Evolutionary conservation across 192 early-diverging fungal species (phyloP).

Genomic region (Gaertneriomyces semiglobifer): DNA sequence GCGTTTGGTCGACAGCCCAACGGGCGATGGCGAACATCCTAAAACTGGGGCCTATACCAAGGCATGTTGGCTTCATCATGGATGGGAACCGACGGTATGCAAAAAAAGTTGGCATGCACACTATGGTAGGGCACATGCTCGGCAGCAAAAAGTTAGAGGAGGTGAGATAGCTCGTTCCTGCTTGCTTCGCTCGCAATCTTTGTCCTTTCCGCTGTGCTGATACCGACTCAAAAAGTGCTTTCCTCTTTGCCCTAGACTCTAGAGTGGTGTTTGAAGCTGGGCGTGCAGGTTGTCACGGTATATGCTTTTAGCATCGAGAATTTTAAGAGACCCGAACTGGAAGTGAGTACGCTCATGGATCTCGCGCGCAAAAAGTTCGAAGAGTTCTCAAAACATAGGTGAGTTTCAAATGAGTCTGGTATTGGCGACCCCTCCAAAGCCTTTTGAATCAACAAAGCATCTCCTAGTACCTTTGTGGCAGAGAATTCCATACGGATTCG

Average conservation of each 20-base stretch:
- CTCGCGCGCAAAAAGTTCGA: constrained; percentile 73
- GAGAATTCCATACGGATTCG: constrained; percentile 72
- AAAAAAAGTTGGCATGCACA: constrained; percentile 51
- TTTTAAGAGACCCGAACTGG: constrained; percentile 81
- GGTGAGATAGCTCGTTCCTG: constrained; percentile 42
- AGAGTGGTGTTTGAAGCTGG: constrained; percentile 83
- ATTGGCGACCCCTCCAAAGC: not conserved
- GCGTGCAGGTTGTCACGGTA: constrained; percentile 81
- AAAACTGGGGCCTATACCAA: constrained; percentile 73
- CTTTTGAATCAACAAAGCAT: not conserved
- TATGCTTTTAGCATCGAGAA: constrained; percentile 99
- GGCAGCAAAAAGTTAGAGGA: constrained; percentile 77
- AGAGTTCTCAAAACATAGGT: constrained; percentile 71
- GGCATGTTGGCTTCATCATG: constrained; percentile 94
- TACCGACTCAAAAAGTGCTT: not conserved
- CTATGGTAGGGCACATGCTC: constrained; percentile 68
- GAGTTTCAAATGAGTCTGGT: not conserved
- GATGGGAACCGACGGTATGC: constrained; percentile 97
- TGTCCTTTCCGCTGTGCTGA: constrained; percentile 5
- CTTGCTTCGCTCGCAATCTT: no score
- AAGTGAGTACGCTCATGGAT: constrained; percentile 84
- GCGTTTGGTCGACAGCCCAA: not conserved
- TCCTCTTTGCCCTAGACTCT: constrained; percentile 55
- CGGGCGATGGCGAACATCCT: constrained; percentile 6
- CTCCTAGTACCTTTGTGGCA: constrained; percentile 65